These are phyloP conservation scores for Austropuccinia psidii DNA, from an alignment of 1,284 basidiomycete genomes.

Conservation along the genomic window DNA sequence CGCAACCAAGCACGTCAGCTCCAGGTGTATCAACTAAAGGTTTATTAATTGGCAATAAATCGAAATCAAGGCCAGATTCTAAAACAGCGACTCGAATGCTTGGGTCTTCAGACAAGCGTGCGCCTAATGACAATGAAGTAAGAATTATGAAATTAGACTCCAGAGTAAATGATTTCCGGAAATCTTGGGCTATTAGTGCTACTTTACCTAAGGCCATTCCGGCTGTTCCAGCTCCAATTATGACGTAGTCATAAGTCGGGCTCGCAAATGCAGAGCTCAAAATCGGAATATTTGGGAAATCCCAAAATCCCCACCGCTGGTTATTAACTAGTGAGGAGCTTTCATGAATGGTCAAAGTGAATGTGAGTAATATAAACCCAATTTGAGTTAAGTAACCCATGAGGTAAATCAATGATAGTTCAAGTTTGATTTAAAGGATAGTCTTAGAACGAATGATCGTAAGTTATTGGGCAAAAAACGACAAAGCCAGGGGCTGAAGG, in stretches of 20 bases:
- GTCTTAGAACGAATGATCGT: no score
- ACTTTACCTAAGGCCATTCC: conserved; percentile 18
- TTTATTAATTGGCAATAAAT: neutral
- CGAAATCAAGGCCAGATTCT: conserved; percentile 41
- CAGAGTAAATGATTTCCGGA: no score
- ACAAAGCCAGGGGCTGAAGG: no score
- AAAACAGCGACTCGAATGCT: conserved; percentile 44
- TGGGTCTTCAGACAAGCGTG: conserved; percentile 41
- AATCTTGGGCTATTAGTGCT: neutral
- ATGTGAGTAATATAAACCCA: no score
- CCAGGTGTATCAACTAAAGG: conserved; percentile 38
- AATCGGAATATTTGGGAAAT: conserved; percentile 6
- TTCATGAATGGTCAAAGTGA: no score
- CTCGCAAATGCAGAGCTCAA: neutral
- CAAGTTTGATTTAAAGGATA: no score
- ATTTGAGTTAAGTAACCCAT: no score
- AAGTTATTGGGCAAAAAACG: no score
- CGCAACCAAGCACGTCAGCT: conserved; percentile 40
- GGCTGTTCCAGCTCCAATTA: conserved; percentile 28
- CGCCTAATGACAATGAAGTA: neutral
- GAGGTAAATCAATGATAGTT: no score
- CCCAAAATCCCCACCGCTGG: no score
- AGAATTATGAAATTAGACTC: neutral
- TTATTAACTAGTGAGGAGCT: no score
- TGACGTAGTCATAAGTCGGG: conserved; percentile 18